Conservation (phyloP, 1,284 basidiomycete genomes). For the Cryptococcus wingfieldii region DNA sequence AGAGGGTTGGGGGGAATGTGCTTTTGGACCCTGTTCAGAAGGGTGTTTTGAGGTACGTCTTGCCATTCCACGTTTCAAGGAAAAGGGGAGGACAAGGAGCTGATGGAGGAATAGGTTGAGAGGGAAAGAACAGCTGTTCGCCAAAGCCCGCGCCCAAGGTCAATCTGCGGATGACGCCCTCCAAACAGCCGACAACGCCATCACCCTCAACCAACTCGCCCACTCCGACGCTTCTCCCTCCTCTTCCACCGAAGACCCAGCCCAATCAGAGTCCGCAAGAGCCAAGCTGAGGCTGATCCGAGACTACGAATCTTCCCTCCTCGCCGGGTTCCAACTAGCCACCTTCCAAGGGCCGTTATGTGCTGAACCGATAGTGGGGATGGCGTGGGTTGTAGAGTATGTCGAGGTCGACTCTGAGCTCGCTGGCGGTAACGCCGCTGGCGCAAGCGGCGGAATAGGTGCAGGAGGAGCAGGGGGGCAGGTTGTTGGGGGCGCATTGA, state of each 20-base stretch:
- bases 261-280: constrained; percentile 36
- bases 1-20: constrained; percentile 78
- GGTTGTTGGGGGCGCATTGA: constrained; percentile 82
- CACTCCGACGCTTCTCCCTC: constrained; percentile 6
- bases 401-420: constrained; percentile 56
- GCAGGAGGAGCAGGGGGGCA: constrained; percentile 56
- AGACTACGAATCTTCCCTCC: constrained; percentile 77
- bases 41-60: constrained; percentile 28
- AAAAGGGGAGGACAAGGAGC: neutral
- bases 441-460: constrained; percentile 46
- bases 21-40: constrained; percentile 62
- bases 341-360: constrained; percentile 92
- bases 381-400: constrained; percentile 85
- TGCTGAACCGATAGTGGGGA: constrained; percentile 87
- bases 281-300: constrained; percentile 41
- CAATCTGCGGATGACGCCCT: constrained; percentile 44
- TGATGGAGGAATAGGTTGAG: constrained; percentile 22
- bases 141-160: constrained; percentile 39
- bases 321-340: constrained; percentile 92
- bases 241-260: constrained; percentile 6
- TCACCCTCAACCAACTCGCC: constrained; percentile 23
- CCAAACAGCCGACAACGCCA: constrained; percentile 31
- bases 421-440: constrained; percentile 45
- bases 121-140: constrained; percentile 37
- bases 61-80: neutral